A percentile compares a stretch with the other conserved stretches of the same genome.
These are phyloP conservation scores for Aegle marmelos DNA, from an alignment of 345 rosid genomes.

Conservation along the genomic window DNA sequence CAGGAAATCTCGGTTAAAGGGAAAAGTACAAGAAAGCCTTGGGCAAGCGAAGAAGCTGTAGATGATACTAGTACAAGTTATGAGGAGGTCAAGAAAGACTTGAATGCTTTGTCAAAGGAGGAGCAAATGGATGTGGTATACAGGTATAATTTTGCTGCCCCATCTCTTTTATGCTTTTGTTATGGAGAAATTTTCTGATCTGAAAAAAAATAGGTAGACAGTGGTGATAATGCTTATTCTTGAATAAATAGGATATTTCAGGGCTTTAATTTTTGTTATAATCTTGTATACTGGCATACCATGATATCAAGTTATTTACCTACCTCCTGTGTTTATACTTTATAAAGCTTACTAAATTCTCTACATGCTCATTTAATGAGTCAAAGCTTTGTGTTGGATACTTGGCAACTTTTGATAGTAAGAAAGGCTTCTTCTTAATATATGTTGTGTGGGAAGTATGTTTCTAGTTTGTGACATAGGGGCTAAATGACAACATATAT, in stretches of 20 bases:
- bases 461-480: background rate
- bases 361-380: background rate
- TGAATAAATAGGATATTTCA: background rate
- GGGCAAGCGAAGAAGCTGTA: constrained; percentile 22
- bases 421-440: background rate
- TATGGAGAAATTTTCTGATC: background rate
- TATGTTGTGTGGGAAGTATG: background rate
- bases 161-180: background rate
- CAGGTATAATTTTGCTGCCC: constrained; percentile 38
- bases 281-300: background rate
- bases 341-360: background rate
- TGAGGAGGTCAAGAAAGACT: constrained; percentile 66
- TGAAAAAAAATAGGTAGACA: background rate
- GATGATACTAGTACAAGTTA: constrained; percentile 32
- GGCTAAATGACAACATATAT: background rate
- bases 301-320: background rate
- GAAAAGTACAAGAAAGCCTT: constrained; percentile 24
- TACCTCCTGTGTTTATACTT: background rate
- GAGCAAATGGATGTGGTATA: constrained; percentile 87
- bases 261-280: background rate
- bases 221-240: background rate
- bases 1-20: constrained; percentile 61
- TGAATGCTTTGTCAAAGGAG: constrained; percentile 70
- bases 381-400: background rate
- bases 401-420: background rate